Evolutionary conservation across 2,329 filamentous ascomycete species (phyloP).

Genomic region (Pseudogymnoascus destructans): DNA sequence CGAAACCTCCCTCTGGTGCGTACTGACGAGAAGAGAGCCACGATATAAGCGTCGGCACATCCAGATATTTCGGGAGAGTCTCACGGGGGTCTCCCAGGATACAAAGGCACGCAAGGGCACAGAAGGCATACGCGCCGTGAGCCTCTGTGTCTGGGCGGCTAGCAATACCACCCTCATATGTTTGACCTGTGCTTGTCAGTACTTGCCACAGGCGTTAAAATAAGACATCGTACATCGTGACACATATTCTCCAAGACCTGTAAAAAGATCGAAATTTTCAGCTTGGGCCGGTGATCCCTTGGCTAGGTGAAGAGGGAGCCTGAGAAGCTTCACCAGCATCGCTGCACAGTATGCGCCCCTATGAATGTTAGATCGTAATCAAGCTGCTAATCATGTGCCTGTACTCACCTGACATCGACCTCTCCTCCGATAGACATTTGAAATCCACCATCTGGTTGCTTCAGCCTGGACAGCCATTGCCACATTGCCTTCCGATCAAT

Average conservation of each 20-base stretch:
- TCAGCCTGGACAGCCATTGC: slow-evolving; percentile 77
- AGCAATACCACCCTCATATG: slow-evolving; percentile 87
- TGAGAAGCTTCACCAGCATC: slow-evolving; percentile 69
- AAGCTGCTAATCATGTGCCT: not conserved
- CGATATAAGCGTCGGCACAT: slow-evolving; percentile 62
- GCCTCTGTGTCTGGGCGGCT: slow-evolving; percentile 77
- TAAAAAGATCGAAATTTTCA: slow-evolving; percentile 54
- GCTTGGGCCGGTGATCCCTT: slow-evolving; percentile 54
- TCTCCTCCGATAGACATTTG: slow-evolving; percentile 76
- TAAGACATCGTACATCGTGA: slow-evolving; percentile 52
- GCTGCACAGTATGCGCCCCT: slow-evolving; percentile 88
- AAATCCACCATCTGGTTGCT: slow-evolving; percentile 83
- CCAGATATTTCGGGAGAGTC: slow-evolving; percentile 59
- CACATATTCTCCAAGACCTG: slow-evolving; percentile 67
- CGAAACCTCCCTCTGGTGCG: slow-evolving; percentile 81
- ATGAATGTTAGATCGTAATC: slow-evolving; percentile 17
- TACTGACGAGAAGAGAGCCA: slow-evolving; percentile 89
- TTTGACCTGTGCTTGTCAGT: slow-evolving; percentile 50
- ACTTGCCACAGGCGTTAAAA: not conserved
- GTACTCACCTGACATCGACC: slow-evolving; percentile 69
- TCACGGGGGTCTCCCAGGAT: slow-evolving; percentile 69
- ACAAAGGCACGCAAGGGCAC: slow-evolving; percentile 76
- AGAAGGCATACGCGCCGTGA: slow-evolving; percentile 94
- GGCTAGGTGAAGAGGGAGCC: slow-evolving; percentile 69
- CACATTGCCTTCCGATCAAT: slow-evolving; percentile 79